phyloP scores from a whole-genome alignment of 768 basidiomycete genomes.

The Sporobolomyces roseus region DNA sequence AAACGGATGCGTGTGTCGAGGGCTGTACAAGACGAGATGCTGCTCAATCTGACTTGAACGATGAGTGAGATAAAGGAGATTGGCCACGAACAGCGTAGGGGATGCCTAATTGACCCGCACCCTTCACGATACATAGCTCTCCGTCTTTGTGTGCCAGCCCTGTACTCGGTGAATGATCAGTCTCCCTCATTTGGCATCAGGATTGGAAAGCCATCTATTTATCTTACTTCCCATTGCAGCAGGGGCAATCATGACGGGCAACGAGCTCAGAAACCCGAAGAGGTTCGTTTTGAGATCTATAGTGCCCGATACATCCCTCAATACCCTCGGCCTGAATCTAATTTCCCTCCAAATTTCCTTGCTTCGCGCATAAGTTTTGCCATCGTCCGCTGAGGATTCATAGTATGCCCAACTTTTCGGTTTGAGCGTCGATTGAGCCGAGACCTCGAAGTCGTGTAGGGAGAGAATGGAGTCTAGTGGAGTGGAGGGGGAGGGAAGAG shows the following conservation, averaged over 20 bases:
- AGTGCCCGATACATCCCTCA: constrained; percentile 45
- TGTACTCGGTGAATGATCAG: background rate
- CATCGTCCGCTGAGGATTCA: constrained; percentile 18
- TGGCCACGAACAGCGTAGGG: constrained; percentile 7
- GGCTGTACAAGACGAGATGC: background rate
- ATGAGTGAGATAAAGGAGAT: no score
- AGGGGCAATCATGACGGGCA: constrained; percentile 50
- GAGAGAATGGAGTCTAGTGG: constrained; percentile 7
- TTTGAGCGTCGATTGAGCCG: constrained; percentile 18
- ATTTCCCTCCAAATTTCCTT: background rate
- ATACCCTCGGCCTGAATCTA: constrained; percentile 24
- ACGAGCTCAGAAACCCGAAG: constrained; percentile 43
- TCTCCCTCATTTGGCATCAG: no score
- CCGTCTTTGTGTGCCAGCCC: constrained; percentile 25
- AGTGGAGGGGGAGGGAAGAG: background rate
- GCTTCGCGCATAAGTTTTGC: background rate
- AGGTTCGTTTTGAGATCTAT: constrained; percentile 47
- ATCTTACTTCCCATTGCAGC: constrained; percentile 44
- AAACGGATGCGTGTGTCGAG: constrained; percentile 20
- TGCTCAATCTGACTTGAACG: no score
- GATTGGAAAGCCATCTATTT: background rate
- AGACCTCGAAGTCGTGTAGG: constrained; percentile 10
- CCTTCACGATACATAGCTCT: constrained; percentile 17
- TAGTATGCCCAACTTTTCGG: constrained; percentile 34
- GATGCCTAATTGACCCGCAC: constrained; percentile 3